These are phyloP conservation scores for Fusarium lateritium DNA, from an alignment of 2,329 filamentous ascomycete species.

Conservation along the genomic window DNA sequence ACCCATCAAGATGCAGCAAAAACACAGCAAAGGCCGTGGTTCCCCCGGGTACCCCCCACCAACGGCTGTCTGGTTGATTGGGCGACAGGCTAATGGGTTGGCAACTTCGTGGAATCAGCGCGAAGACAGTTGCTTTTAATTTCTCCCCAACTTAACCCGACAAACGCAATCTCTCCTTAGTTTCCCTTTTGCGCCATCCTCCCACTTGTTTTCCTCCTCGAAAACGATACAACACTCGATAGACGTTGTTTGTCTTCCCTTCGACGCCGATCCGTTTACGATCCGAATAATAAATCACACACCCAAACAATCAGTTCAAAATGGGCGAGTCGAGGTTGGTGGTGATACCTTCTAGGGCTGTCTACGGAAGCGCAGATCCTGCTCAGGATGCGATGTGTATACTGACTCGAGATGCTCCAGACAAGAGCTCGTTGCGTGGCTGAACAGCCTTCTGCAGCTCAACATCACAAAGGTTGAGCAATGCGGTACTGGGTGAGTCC, in stretches of 20 bases:
- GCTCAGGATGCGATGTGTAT: conserved; percentile 1
- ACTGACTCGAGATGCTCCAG: conserved; percentile 64
- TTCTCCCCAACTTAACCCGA: conserved; percentile 48
- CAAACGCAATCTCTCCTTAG: conserved; percentile 44
- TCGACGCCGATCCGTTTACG: conserved; percentile 13
- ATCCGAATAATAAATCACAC: conserved; percentile 34
- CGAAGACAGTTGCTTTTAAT: conserved; percentile 48
- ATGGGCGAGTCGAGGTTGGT: conserved; percentile 66
- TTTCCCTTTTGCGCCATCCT: conserved; percentile 25
- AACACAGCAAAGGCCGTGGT: conserved; percentile 29
- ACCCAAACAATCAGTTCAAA: conserved; percentile 51
- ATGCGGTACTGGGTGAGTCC: conserved; percentile 90
- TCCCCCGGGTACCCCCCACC: conserved; percentile 48
- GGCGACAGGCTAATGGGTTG: conserved; percentile 45
- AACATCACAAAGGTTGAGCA: conserved; percentile 99
- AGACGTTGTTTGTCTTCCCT: conserved; percentile 1
- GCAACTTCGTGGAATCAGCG: conserved; percentile 48
- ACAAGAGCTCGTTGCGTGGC: conserved; percentile 96
- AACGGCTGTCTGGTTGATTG: conserved; percentile 50
- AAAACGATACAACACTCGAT: conserved; percentile 17
- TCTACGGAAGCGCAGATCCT: conserved; percentile 9
- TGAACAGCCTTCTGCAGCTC: conserved; percentile 97
- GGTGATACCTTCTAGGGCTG: conserved; percentile 19
- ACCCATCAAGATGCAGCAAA: conserved; percentile 24
- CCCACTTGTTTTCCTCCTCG: conserved; percentile 10